Evolutionary conservation across 1,284 basidiomycete genomes (phyloP).

Genomic region (Sanghuangporus weigelae): DNA sequence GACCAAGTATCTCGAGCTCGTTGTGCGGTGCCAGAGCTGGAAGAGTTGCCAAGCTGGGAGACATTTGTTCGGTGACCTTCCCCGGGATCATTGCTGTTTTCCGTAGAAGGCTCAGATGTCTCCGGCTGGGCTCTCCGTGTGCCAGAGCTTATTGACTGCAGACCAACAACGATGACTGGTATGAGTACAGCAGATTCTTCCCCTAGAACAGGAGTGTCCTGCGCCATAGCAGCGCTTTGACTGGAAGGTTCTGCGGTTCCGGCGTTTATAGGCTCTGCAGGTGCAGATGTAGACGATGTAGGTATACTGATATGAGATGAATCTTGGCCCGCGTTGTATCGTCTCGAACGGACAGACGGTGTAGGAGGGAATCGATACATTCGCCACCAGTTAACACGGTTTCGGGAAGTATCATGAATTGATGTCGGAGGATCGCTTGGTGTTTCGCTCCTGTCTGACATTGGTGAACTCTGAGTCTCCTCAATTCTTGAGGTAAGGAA

Average conservation of each 20-base stretch:
- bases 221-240: slow-evolving; percentile 5
- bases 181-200: slow-evolving; percentile 46
- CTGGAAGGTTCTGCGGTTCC: slow-evolving; percentile 5
- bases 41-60: background rate
- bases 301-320: slow-evolving; percentile 8
- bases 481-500: too few relatives aligned
- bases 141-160: slow-evolving; percentile 51
- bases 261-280: background rate
- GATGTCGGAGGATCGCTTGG: background rate
- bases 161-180: slow-evolving; percentile 75
- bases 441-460: background rate
- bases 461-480: background rate
- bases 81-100: background rate
- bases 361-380: slow-evolving; percentile 72
- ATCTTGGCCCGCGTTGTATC: background rate
- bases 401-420: slow-evolving; percentile 21
- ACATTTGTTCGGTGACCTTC: background rate
- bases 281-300: background rate
- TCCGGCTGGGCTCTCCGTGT: background rate
- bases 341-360: slow-evolving; percentile 28
- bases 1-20: slow-evolving; percentile 1
- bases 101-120: background rate
- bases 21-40: background rate
- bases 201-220: slow-evolving; percentile 15
- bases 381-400: slow-evolving; percentile 75